A percentile compares a stretch with the other conserved stretches of the same genome.
phyloP scores from a whole-genome alignment of 495 filamentous ascomycete species.

The Penicillium simplicissimum region DNA sequence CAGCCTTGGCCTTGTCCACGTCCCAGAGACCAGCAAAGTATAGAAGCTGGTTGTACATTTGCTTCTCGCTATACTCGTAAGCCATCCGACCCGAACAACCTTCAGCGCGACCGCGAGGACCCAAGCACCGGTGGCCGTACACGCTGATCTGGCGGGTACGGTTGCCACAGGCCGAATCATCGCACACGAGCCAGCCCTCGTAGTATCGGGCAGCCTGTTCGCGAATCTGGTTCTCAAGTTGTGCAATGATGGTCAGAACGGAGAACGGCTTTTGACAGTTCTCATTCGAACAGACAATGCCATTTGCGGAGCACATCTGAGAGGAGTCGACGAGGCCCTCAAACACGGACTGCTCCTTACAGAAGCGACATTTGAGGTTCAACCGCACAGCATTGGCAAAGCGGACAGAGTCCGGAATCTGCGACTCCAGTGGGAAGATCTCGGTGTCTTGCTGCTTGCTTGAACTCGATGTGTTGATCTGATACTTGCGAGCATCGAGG shows the following conservation, averaged over 20 bases:
- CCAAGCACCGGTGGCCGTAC: conserved; percentile 86
- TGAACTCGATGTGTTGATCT: conserved; percentile 60
- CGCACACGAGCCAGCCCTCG: conserved; percentile 85
- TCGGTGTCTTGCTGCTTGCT: conserved; percentile 54
- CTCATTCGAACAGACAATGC: conserved; percentile 67
- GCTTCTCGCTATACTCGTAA: conserved; percentile 85
- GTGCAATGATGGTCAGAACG: conserved; percentile 75
- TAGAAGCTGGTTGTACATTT: conserved; percentile 89
- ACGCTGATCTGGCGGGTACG: conserved; percentile 91
- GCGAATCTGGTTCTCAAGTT: conserved; percentile 83
- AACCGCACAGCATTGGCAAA: conserved; percentile 80
- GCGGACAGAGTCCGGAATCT: conserved; percentile 80
- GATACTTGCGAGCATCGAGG: conserved; percentile 86
- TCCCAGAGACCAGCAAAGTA: conserved; percentile 88
- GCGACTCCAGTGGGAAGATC: conserved; percentile 87
- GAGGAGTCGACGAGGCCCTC: conserved; percentile 65
- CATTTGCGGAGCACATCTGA: conserved; percentile 65
- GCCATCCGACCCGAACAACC: conserved; percentile 87
- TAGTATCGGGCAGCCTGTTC: conserved; percentile 80
- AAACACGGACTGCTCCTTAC: conserved; percentile 69
- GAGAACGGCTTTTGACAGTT: conserved; percentile 63
- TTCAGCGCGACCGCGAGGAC: conserved; percentile 74
- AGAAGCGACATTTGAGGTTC: conserved; percentile 74
- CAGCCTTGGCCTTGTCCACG: conserved; percentile 73
- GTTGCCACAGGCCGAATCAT: conserved; percentile 82